phyloP scores from a whole-genome alignment of 2,329 filamentous ascomycete genomes.

The Onygenales sp. region DNA sequence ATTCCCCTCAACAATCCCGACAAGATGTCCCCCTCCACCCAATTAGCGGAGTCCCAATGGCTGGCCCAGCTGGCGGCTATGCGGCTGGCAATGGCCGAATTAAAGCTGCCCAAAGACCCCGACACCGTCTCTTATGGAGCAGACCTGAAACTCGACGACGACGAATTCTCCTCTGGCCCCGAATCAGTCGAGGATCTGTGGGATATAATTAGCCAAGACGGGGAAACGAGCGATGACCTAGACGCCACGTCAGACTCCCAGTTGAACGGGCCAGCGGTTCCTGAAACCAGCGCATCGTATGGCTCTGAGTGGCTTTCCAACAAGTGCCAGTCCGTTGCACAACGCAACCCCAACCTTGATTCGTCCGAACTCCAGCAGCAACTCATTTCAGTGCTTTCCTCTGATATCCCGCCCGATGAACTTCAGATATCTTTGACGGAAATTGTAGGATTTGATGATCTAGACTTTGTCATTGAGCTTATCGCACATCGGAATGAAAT shows the following conservation, averaged over 20 bases:
- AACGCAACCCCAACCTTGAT: slow-evolving; percentile 56
- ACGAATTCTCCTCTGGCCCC: slow-evolving; percentile 51
- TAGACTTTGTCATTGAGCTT: slow-evolving; percentile 89
- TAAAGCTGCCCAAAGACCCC: slow-evolving; percentile 48
- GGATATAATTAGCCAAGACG: slow-evolving; percentile 78
- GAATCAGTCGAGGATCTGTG: slow-evolving; percentile 62
- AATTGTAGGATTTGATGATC: slow-evolving; percentile 81
- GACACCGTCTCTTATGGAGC: slow-evolving; percentile 42
- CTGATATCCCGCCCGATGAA: slow-evolving; percentile 66
- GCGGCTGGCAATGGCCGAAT: slow-evolving; percentile 69
- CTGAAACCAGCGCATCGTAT: slow-evolving; percentile 29
- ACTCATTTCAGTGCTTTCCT: slow-evolving; percentile 62
- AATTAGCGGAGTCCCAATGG: slow-evolving; percentile 56
- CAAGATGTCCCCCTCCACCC: not conserved
- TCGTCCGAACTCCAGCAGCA: slow-evolving; percentile 65
- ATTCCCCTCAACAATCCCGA: not conserved
- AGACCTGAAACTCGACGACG: slow-evolving; percentile 54
- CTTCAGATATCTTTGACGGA: slow-evolving; percentile 87
- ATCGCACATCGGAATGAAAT: slow-evolving; percentile 67
- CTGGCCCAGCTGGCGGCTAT: slow-evolving; percentile 75
- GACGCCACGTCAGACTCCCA: slow-evolving; percentile 42
- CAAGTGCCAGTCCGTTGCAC: slow-evolving; percentile 59
- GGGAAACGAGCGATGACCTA: slow-evolving; percentile 56
- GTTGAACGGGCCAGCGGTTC: slow-evolving; percentile 12
- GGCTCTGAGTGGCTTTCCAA: slow-evolving; percentile 60